Evolutionary conservation across 2,329 filamentous ascomycete species (phyloP).

Genomic region (Trichoderma sp.): DNA sequence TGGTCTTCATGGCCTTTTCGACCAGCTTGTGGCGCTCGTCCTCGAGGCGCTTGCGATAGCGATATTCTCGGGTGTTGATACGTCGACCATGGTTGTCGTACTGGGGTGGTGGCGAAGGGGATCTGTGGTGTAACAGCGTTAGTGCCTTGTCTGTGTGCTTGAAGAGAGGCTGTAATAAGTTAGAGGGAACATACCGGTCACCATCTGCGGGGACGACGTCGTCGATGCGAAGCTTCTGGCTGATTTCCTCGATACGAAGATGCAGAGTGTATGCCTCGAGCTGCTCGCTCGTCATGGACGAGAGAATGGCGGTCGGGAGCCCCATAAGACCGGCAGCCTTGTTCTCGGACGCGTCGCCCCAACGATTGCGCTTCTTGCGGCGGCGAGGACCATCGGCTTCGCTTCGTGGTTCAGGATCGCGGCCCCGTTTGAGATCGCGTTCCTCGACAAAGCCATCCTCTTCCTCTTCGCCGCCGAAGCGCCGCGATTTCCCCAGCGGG

Average conservation of each 20-base stretch:
- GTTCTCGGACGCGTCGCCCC: slow-evolving; percentile 96
- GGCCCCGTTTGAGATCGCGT: slow-evolving; percentile 74
- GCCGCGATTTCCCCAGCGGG: slow-evolving; percentile 82
- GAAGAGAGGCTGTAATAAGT: not conserved
- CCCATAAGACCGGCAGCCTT: slow-evolving; percentile 98
- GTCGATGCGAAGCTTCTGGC: slow-evolving; percentile 97
- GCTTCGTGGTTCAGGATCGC: slow-evolving; percentile 77
- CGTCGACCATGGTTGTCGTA: slow-evolving; percentile 99
- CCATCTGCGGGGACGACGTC: slow-evolving; percentile 97
- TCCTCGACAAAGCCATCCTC: slow-evolving; percentile 35
- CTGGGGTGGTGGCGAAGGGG: slow-evolving; percentile 90
- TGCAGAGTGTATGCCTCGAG: slow-evolving; percentile 96
- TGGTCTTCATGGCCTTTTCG: slow-evolving; percentile 99
- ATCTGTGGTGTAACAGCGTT: slow-evolving; percentile 53
- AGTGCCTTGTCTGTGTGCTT: not conserved
- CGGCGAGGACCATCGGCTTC: slow-evolving; percentile 74
- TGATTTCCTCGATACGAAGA: slow-evolving; percentile 97
- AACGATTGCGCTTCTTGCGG: slow-evolving; percentile 97
- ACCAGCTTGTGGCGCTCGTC: slow-evolving; percentile 98
- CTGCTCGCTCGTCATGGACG: slow-evolving; percentile 98
- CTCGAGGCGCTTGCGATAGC: slow-evolving; percentile 95
- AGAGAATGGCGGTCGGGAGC: slow-evolving; percentile 90
- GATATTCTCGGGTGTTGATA: slow-evolving; percentile 98
- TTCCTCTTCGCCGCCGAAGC: slow-evolving; percentile 62
- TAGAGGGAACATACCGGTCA: slow-evolving; percentile 68